A percentile compares a stretch with the other conserved stretches of the same genome.
Conservation (phyloP, 1,284 basidiomycete genomes). For the Veloboletus limbatus region DNA sequence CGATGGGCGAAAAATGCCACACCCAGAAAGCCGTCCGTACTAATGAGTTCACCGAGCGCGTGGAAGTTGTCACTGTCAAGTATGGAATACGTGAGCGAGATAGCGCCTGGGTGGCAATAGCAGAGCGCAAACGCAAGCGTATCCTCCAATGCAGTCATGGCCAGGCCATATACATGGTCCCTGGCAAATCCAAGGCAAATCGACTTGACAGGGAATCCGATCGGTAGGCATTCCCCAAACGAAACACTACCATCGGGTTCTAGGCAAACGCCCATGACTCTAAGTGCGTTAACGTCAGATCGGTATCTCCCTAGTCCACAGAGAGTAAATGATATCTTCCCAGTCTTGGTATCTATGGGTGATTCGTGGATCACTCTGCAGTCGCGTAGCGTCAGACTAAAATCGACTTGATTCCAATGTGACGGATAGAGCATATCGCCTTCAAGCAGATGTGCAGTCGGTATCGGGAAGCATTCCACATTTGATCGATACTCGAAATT, state of each 20-base stretch:
- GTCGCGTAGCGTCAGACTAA: neutral
- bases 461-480: neutral
- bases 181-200: neutral
- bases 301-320: neutral
- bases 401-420: neutral
- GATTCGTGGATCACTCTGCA: neutral
- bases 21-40: neutral
- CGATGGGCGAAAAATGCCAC: neutral
- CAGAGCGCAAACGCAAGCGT: neutral
- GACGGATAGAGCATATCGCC: neutral
- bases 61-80: neutral
- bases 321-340: neutral
- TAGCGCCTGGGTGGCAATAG: neutral
- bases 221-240: neutral
- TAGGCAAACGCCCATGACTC: neutral
- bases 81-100: neutral
- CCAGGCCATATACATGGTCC: neutral
- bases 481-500: neutral
- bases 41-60: neutral
- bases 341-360: neutral
- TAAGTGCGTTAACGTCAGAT: neutral
- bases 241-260: neutral
- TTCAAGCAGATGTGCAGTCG: neutral
- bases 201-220: neutral
- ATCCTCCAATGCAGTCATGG: neutral